Evolutionary conservation across 768 basidiomycete genomes (phyloP).

Genomic region (Leccinum variicolor): DNA sequence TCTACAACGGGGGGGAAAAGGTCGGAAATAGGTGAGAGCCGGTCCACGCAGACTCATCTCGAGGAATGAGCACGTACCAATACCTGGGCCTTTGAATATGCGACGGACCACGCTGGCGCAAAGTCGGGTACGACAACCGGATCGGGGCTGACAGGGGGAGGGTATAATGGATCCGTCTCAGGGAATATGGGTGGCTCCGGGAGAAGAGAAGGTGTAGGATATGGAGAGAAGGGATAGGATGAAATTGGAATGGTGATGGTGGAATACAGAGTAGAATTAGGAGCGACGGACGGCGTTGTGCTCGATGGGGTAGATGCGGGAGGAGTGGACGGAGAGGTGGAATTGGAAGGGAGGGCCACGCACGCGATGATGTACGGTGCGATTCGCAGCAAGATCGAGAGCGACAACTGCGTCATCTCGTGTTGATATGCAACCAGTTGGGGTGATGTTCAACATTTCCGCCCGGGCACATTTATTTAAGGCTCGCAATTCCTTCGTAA

Average conservation of each 20-base stretch:
- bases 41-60: background rate
- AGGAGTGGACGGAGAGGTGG: background rate
- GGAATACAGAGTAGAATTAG: background rate
- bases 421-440: too few relatives aligned
- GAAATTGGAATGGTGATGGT: conserved; percentile 37
- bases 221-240: conserved; percentile 50
- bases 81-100: conserved; percentile 54
- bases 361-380: conserved; percentile 4
- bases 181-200: conserved; percentile 55
- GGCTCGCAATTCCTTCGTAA: background rate
- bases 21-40: too few relatives aligned
- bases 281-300: conserved; percentile 2
- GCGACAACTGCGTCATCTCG: conserved; percentile 14
- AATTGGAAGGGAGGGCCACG: background rate
- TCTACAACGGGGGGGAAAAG: conserved; percentile 24
- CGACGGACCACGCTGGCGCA: conserved; percentile 50
- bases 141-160: conserved; percentile 49
- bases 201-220: conserved; percentile 55
- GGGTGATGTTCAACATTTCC: background rate
- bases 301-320: too few relatives aligned
- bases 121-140: conserved; percentile 44
- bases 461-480: conserved; percentile 2
- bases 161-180: conserved; percentile 49
- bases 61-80: conserved; percentile 37
- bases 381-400: conserved; percentile 16